These are phyloP conservation scores for Thymus quinquecostatus DNA, from an alignment of 257 asterid species.

Conservation along the genomic window DNA sequence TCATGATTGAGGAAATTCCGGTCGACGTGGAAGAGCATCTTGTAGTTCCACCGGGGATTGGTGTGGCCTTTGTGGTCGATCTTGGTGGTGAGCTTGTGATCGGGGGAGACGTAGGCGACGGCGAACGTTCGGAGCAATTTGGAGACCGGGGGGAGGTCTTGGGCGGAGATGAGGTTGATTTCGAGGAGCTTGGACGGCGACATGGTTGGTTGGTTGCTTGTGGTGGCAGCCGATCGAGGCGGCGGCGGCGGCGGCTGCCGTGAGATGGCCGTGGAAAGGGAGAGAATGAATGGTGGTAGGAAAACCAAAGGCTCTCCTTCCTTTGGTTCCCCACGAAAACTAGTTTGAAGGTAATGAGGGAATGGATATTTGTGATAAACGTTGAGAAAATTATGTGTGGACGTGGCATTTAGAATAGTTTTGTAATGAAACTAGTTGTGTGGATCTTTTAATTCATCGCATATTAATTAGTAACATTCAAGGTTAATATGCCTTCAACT, in stretches of 20 bases:
- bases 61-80: constrained; percentile 78
- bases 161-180: constrained; percentile 68
- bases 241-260: neutral
- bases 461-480: too few relatives aligned
- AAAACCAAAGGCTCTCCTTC: neutral
- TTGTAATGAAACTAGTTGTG: too few relatives aligned
- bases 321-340: constrained; percentile 13
- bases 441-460: too few relatives aligned
- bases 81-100: constrained; percentile 67
- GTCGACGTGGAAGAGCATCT: constrained; percentile 60
- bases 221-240: neutral
- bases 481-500: too few relatives aligned
- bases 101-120: constrained; percentile 67
- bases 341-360: too few relatives aligned
- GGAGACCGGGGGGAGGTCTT: constrained; percentile 81
- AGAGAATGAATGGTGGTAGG: constrained; percentile 32
- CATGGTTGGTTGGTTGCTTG: constrained; percentile 26
- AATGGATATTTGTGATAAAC: too few relatives aligned
- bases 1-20: constrained; percentile 51
- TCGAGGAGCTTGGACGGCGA: constrained; percentile 50
- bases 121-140: constrained; percentile 78
- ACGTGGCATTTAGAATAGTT: too few relatives aligned
- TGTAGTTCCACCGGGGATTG: constrained; percentile 81
- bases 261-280: neutral
- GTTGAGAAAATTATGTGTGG: too few relatives aligned